Percentiles rank a stretch among this genome's conserved stretches.
Evolutionary conservation across 78 protist species (phyloP).

Genomic region (Dictyostelium brefeldianum): DNA sequence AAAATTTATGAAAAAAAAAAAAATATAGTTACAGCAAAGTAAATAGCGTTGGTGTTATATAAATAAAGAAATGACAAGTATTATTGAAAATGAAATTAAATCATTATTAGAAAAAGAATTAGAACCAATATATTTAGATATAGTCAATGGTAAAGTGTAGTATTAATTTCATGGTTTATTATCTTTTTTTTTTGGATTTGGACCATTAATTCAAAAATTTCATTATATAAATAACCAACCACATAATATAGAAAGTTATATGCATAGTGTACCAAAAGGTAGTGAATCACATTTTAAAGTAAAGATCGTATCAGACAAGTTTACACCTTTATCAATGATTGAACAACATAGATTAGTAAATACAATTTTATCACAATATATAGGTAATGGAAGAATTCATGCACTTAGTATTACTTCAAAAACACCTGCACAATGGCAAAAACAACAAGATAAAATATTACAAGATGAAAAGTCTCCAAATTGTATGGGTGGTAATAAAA

Average conservation of each 20-base stretch:
- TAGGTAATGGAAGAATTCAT: constrained; percentile 81
- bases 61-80: neutral
- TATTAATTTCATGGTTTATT: constrained; percentile 53
- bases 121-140: constrained; percentile 50
- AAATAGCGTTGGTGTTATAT: too few species aligned
- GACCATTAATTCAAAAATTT: too few species aligned
- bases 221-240: too few species aligned
- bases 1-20: too few species aligned
- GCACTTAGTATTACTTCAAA: constrained; percentile 88
- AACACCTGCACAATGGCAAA: constrained; percentile 85
- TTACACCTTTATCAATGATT: constrained; percentile 58
- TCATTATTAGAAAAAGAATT: constrained; percentile 1
- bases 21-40: too few species aligned
- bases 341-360: constrained; percentile 90
- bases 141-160: too few species aligned
- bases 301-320: constrained; percentile 85
- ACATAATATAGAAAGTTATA: too few species aligned
- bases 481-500: constrained; percentile 6
- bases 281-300: constrained; percentile 88
- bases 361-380: constrained; percentile 53
- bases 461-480: neutral
- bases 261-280: constrained; percentile 86
- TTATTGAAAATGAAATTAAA: constrained; percentile 36
- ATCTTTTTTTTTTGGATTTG: too few species aligned
- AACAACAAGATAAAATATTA: neutral